Evolutionary conservation across 2,329 filamentous ascomycete species (phyloP), one percentile per base, ranked within the genome.

Genomic region (Apiospora hydei): DNA sequence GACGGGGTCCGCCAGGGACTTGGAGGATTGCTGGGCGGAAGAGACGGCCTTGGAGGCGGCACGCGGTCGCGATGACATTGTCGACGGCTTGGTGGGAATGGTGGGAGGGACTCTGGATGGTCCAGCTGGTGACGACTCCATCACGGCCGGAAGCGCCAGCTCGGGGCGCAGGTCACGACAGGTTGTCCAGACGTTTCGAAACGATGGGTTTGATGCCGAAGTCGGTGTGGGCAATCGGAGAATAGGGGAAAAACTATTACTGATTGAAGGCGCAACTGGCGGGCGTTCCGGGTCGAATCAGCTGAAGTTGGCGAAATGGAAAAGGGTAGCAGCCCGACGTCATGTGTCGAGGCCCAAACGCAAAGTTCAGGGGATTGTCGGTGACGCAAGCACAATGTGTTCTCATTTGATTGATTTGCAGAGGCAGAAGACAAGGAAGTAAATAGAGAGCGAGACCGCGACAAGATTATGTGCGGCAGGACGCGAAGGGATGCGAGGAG

Each of bases 1-100:
- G 74, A 97, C 88, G 6, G 93, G 92, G 76, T 96, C 93, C 72
- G 83, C 81, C 49, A 82, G 77, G 4, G 81, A 77, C 43, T 69
- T 69, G 47, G 68, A 43, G 5, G 34, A 38, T 38, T 38, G 34
- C 11, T 57, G 68, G 16, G 67, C 38, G 26, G 46, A 49, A 18
- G 16, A 38, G 34, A 38, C 18, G 66, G 47, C 68, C 47, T 69
- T 51, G 30, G 30, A 47, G 14, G 47, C n/a, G 34, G 46, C 30
- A 51, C 47, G 46, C 26, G 68, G 46, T 69, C 46, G 46, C 11
- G 68, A 24, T 10, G 47, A 5, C 3, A 34, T 16, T 16, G 47
- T 13, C 8, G 57, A 34, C 61, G 30, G 30, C 30, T 53, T 53
- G 49, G 38, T 41, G 57, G 57, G 34, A n/a, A 69, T 49, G 41